Percentiles rank a stretch among this genome's conserved stretches.
Conservation (phyloP, 1,284 basidiomycete species). For the Heliocybe sulcata region DNA sequence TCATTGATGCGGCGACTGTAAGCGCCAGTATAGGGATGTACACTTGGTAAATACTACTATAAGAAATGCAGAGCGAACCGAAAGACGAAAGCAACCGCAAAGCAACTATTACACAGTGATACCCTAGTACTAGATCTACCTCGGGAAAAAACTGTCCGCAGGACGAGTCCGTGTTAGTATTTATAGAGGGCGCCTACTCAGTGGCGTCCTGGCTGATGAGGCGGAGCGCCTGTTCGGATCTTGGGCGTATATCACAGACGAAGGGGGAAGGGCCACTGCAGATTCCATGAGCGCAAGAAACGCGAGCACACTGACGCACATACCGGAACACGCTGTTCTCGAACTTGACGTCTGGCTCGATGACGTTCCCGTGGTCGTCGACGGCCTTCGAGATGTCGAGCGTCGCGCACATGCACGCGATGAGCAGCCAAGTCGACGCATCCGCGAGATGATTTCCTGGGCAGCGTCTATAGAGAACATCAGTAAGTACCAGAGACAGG, state of each 20-base stretch:
- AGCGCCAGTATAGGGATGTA: background rate
- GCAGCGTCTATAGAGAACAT: slow-evolving; percentile 16
- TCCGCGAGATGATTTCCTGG: slow-evolving; percentile 26
- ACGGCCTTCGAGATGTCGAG: slow-evolving; percentile 21
- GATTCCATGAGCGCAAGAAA: background rate
- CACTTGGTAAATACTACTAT: background rate
- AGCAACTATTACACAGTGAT: background rate
- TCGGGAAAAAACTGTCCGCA: background rate
- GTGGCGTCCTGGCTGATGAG: background rate
- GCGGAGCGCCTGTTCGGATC: background rate
- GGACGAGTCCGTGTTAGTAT: background rate
- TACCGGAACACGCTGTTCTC: slow-evolving; percentile 6
- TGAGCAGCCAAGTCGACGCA: slow-evolving; percentile 23
- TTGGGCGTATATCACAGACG: background rate
- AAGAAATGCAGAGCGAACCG: background rate
- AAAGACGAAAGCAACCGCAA: background rate
- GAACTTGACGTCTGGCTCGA: slow-evolving; percentile 23
- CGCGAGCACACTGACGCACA: background rate
- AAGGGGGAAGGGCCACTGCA: background rate
- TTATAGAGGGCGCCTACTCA: background rate
- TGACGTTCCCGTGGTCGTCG: slow-evolving; percentile 19
- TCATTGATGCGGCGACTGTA: background rate
- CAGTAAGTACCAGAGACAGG: background rate
- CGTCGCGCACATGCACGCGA: slow-evolving; percentile 21
- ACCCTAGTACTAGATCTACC: background rate